phyloP scores from a whole-genome alignment of 495 filamentous ascomycete genomes.

The Daldinia childiae region DNA sequence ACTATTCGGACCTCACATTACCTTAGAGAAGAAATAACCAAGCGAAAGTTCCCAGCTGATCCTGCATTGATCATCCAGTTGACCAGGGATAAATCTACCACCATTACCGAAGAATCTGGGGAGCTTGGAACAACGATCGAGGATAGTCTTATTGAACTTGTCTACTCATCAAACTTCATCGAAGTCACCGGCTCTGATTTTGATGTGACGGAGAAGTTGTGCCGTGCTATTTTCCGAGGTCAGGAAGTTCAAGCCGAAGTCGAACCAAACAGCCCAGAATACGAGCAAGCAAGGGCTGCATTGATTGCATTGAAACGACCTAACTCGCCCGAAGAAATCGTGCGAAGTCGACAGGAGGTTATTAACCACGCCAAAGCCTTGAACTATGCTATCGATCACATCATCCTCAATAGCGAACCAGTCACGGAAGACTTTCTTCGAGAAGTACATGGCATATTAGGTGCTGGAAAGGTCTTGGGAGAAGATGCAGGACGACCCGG shows the following conservation, averaged over 20 bases:
- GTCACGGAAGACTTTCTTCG: slow-evolving; percentile 48
- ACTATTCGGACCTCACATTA: not conserved
- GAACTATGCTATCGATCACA: slow-evolving; percentile 37
- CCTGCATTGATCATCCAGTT: not conserved
- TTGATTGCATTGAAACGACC: slow-evolving; percentile 7
- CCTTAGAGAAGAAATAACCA: not conserved
- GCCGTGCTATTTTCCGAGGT: slow-evolving; percentile 26
- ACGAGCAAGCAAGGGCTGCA: slow-evolving; percentile 26
- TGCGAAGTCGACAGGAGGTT: slow-evolving; percentile 36
- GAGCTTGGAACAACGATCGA: slow-evolving; percentile 9
- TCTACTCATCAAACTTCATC: slow-evolving; percentile 48
- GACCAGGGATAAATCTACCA: not conserved
- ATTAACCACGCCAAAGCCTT: slow-evolving; percentile 52
- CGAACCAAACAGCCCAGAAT: slow-evolving; percentile 28
- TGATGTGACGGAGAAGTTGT: slow-evolving; percentile 35
- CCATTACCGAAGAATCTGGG: not conserved
- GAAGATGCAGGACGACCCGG: slow-evolving; percentile 36
- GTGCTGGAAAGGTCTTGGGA: slow-evolving; percentile 13
- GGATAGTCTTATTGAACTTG: slow-evolving; percentile 20
- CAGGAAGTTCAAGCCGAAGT: slow-evolving; percentile 15
- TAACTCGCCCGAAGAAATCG: slow-evolving; percentile 22
- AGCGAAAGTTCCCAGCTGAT: not conserved
- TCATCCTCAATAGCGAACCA: slow-evolving; percentile 34
- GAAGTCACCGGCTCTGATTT: slow-evolving; percentile 39
- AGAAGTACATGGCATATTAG: slow-evolving; percentile 47